phyloP scores from a whole-genome alignment of 2,329 filamentous ascomycete genomes.

The Ophiostoma ips region DNA sequence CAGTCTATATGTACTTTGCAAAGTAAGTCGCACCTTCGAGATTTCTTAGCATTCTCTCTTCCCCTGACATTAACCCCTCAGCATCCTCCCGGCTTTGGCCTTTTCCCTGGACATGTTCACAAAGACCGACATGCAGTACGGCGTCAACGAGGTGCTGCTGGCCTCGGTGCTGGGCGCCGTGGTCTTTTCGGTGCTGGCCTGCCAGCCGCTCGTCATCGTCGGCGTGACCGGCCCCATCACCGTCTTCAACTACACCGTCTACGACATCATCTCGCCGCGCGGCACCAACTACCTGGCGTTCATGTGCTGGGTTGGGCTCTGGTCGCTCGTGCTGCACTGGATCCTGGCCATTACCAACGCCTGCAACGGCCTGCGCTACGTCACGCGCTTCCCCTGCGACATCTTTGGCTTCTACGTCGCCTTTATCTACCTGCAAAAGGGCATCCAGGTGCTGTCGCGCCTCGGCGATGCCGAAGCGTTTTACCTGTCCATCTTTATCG shows the following conservation, averaged over 20 bases:
- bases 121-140: slow-evolving; percentile 71
- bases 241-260: slow-evolving; percentile 89
- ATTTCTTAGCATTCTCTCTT: not conserved
- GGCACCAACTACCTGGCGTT: slow-evolving; percentile 76
- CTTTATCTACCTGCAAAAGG: slow-evolving; percentile 84
- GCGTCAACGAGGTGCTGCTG: slow-evolving; percentile 83
- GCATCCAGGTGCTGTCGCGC: slow-evolving; percentile 68
- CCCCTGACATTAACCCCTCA: slow-evolving; percentile 22
- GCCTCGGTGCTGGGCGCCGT: slow-evolving; percentile 70
- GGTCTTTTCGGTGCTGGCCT: slow-evolving; percentile 66
- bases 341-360: slow-evolving; percentile 70
- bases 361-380: slow-evolving; percentile 78
- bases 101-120: slow-evolving; percentile 91
- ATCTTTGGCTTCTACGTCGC: slow-evolving; percentile 92
- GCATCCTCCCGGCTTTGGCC: slow-evolving; percentile 73
- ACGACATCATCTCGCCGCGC: slow-evolving; percentile 67
- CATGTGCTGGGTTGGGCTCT: slow-evolving; percentile 87
- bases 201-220: slow-evolving; percentile 79
- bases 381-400: slow-evolving; percentile 83
- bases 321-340: slow-evolving; percentile 77
- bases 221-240: slow-evolving; percentile 86
- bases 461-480: slow-evolving; percentile 55
- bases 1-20: slow-evolving; percentile 89
- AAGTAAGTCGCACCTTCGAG: slow-evolving; percentile 21
- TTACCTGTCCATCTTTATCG: slow-evolving; percentile 66